Conservation (phyloP, 257 asterid genomes). For the Sherardia arvensis region DNA sequence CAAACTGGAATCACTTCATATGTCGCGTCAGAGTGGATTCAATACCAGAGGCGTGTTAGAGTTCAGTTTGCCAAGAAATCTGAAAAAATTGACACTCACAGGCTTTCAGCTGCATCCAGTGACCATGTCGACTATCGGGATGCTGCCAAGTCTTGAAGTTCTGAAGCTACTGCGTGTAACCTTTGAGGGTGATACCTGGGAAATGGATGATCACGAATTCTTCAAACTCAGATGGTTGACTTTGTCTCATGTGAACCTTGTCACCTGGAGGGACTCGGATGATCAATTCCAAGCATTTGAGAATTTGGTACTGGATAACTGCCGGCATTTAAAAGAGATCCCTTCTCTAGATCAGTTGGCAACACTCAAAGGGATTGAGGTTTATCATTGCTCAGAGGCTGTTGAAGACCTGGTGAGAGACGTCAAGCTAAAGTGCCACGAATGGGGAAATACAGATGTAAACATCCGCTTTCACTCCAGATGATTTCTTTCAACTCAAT, state of each 20-base stretch:
- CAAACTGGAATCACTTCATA: constrained; percentile 1
- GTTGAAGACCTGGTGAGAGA: neutral
- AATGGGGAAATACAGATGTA: neutral
- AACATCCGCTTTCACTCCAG: neutral
- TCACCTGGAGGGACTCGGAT: neutral
- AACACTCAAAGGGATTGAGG: neutral
- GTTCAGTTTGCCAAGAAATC: neutral
- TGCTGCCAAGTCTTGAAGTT: constrained; percentile 5
- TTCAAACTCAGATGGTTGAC: constrained; percentile 6
- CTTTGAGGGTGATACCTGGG: constrained; percentile 1
- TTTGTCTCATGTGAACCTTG: neutral
- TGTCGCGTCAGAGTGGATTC: neutral
- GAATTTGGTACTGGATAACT: neutral
- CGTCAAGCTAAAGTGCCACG: neutral
- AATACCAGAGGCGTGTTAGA: neutral
- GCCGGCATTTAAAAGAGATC: neutral
- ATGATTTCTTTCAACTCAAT: too few relatives aligned
- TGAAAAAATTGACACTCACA: neutral
- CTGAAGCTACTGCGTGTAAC: neutral
- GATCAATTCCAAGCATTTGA: neutral
- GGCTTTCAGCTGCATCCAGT: neutral
- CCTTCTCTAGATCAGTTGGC: neutral
- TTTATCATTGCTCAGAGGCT: neutral
- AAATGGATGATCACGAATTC: constrained; percentile 2
- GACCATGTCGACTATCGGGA: neutral